phyloP scores from a whole-genome alignment of 106 monocot species.

The Platanthera guangdongensis region DNA sequence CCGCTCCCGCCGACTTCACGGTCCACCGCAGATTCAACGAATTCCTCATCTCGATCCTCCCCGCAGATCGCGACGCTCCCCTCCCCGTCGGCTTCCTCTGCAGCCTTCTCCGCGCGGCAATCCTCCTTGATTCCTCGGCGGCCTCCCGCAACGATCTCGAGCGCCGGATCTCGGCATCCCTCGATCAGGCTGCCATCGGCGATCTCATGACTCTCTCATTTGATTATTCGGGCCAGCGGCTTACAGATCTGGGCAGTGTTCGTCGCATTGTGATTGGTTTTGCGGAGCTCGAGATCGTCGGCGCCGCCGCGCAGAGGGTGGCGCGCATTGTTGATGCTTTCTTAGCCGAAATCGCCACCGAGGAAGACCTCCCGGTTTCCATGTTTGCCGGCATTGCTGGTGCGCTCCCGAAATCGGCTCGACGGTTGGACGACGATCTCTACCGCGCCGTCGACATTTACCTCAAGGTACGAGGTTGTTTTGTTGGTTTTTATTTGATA shows the following conservation, averaged over 20 bases:
- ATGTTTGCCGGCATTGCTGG: constrained; percentile 63
- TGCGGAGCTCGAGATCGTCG: constrained; percentile 38
- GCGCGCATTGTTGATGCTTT: constrained; percentile 49
- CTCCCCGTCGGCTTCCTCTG: constrained; percentile 63
- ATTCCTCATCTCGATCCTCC: constrained; percentile 35
- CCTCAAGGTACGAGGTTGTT: constrained; percentile 35
- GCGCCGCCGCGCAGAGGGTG: constrained; percentile 40
- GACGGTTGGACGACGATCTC: constrained; percentile 63
- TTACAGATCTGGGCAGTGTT: constrained; percentile 52
- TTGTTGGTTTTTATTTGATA: neutral
- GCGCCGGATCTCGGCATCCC: constrained; percentile 22
- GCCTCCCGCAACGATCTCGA: constrained; percentile 43
- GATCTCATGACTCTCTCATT: constrained; percentile 56
- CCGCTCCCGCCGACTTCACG: neutral
- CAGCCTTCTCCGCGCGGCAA: constrained; percentile 56
- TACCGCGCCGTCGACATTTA: constrained; percentile 87
- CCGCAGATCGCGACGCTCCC: constrained; percentile 15
- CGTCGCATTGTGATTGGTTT: constrained; percentile 42
- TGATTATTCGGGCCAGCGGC: constrained; percentile 39
- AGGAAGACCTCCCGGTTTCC: constrained; percentile 47
- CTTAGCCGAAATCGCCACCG: constrained; percentile 67
- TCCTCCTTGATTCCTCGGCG: constrained; percentile 24
- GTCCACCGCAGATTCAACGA: constrained; percentile 26
- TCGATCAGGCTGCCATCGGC: constrained; percentile 42
- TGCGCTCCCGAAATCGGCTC: constrained; percentile 44